phyloP scores from a whole-genome alignment of 139 green algal genomes.

The Chara braunii region DNA sequence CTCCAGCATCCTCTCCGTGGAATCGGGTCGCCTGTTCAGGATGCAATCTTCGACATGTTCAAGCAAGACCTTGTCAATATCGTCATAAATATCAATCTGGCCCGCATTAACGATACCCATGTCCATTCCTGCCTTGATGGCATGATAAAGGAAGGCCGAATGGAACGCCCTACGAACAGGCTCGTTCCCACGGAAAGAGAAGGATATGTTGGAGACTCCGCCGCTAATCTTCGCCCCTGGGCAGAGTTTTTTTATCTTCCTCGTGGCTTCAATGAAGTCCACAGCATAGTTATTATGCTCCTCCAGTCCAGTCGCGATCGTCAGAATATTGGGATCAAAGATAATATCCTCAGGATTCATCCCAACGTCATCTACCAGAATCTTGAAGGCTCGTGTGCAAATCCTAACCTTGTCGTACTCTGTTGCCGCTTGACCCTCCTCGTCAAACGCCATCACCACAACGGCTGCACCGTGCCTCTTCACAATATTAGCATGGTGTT shows the following conservation, averaged over 20 bases:
- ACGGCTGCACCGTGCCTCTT: slow-evolving; percentile 85
- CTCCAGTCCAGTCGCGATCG: slow-evolving; percentile 85
- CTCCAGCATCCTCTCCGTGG: slow-evolving; percentile 76
- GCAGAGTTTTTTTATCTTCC: slow-evolving; percentile 90
- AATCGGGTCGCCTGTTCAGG: slow-evolving; percentile 91
- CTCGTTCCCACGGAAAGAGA: slow-evolving; percentile 97
- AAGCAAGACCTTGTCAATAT: slow-evolving; percentile 97
- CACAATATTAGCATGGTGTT: slow-evolving; percentile 62
- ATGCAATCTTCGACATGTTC: slow-evolving; percentile 94
- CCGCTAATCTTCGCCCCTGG: slow-evolving; percentile 89
- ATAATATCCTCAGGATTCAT: slow-evolving; percentile 96
- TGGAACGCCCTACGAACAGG: slow-evolving; percentile 87
- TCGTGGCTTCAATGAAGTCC: slow-evolving; percentile 89
- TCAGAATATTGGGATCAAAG: slow-evolving; percentile 99
- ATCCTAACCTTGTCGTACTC: slow-evolving; percentile 82
- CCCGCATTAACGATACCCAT: slow-evolving; percentile 98
- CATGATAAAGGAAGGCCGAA: slow-evolving; percentile 87
- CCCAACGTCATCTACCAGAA: slow-evolving; percentile 88
- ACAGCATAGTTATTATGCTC: slow-evolving; percentile 99
- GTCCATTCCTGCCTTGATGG: slow-evolving; percentile 92
- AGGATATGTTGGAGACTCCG: slow-evolving; percentile 96
- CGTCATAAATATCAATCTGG: slow-evolving; percentile 90
- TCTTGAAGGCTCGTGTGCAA: slow-evolving; percentile 84
- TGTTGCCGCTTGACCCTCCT: slow-evolving; percentile 69
- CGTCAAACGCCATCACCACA: slow-evolving; percentile 98